A percentile compares a stretch with the other conserved stretches of the same genome.
Evolutionary conservation across 306 rosid species (phyloP).

Genomic region (Calophaca sinica): DNA sequence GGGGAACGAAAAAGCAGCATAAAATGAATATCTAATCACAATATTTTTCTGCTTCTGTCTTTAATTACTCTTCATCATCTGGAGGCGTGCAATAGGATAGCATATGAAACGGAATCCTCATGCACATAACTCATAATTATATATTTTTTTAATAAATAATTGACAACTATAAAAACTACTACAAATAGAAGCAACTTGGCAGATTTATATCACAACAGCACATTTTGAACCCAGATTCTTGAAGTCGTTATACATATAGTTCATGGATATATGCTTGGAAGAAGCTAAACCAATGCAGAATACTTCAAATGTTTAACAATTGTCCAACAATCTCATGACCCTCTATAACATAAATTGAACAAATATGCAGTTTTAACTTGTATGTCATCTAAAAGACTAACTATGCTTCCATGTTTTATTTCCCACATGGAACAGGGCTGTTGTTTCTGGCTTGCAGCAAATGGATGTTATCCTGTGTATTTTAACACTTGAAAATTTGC

Average conservation of each 20-base stretch:
- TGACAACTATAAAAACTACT: neutral
- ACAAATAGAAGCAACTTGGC: conserved; percentile 3
- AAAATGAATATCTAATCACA: conserved; percentile 23
- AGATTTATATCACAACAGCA: conserved; percentile 16
- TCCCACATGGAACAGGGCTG: neutral
- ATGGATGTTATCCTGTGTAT: neutral
- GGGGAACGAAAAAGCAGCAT: neutral
- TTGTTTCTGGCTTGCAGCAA: neutral
- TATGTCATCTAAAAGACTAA: conserved; percentile 10
- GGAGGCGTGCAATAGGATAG: conserved; percentile 1
- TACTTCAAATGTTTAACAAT: neutral
- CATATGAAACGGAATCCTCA: conserved; percentile 16
- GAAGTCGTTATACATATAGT: conserved; percentile 10
- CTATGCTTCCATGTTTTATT: neutral
- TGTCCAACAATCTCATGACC: neutral
- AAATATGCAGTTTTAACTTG: conserved; percentile 34
- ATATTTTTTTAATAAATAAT: neutral
- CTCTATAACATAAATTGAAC: conserved; percentile 3
- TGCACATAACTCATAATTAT: neutral
- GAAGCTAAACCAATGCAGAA: conserved; percentile 21
- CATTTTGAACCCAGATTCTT: neutral
- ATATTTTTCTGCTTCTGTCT: conserved; percentile 22
- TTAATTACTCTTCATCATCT: conserved; percentile 28
- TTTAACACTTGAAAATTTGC: conserved; percentile 16
- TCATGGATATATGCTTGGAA: conserved; percentile 22